These are phyloP conservation scores for Aeschynomene evenia DNA, from an alignment of 306 rosid species.

Conservation along the genomic window DNA sequence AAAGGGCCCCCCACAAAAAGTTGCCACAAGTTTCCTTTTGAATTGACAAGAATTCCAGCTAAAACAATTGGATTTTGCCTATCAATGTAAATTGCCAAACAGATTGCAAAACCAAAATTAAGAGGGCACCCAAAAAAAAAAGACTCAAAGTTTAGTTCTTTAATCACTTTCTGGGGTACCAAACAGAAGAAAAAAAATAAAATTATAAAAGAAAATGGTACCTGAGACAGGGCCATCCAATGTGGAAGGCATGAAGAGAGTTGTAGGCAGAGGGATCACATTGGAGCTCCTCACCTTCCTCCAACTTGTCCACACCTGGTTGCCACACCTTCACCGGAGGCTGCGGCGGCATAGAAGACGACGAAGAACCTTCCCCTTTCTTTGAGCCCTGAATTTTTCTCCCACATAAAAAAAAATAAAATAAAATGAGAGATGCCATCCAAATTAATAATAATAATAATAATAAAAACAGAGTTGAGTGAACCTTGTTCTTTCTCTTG, in stretches of 20 bases:
- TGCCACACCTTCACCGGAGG: slow-evolving; percentile 83
- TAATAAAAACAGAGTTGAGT: neutral
- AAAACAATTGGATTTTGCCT: neutral
- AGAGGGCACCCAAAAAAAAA: neutral
- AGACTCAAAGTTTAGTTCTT: neutral
- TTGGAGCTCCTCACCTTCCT: slow-evolving; percentile 97
- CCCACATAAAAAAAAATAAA: neutral
- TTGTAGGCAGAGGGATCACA: slow-evolving; percentile 92
- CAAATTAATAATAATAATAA: too few species aligned
- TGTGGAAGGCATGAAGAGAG: slow-evolving; percentile 84
- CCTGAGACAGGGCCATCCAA: slow-evolving; percentile 97
- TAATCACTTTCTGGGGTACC: neutral
- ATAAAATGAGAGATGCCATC: neutral
- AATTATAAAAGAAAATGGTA: slow-evolving; percentile 1
- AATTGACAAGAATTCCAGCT: neutral
- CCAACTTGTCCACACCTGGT: slow-evolving; percentile 93
- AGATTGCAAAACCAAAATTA: neutral
- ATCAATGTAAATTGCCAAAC: neutral
- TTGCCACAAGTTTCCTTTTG: neutral
- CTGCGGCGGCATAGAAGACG: slow-evolving; percentile 56
- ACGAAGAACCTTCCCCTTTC: slow-evolving; percentile 64
- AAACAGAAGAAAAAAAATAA: neutral
- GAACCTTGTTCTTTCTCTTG: slow-evolving; percentile 77
- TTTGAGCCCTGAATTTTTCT: slow-evolving; percentile 40
- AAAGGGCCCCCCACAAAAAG: neutral